Evolutionary conservation across 1,284 basidiomycete genomes (phyloP).

Genomic region (Sphagnurus paluster): DNA sequence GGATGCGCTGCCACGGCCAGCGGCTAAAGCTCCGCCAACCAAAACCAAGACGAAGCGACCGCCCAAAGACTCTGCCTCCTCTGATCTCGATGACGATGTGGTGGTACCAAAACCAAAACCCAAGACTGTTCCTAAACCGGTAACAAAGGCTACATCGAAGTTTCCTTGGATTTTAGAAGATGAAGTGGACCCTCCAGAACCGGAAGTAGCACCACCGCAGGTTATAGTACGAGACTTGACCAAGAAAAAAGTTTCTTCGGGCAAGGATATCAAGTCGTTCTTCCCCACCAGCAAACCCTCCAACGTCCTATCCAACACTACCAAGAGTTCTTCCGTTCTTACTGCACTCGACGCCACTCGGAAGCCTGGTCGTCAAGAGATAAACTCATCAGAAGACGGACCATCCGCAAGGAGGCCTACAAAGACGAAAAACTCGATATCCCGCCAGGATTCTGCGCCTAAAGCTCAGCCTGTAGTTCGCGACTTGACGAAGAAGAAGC

Average conservation of each 20-base stretch:
- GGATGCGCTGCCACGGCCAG: not conserved
- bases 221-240: conserved; percentile 17
- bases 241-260: conserved; percentile 11
- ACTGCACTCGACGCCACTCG: too few species aligned
- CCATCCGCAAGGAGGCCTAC: not conserved
- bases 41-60: too few species aligned
- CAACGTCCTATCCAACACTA: not conserved
- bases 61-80: not conserved
- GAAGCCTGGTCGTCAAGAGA: not conserved
- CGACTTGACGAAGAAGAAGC: conserved; percentile 14
- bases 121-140: conserved; percentile 1
- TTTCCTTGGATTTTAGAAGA: not conserved
- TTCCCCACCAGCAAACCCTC: conserved; percentile 14
- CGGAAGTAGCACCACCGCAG: not conserved
- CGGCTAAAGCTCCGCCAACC: too few species aligned
- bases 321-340: too few species aligned
- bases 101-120: conserved; percentile 1
- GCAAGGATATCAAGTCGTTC: conserved; percentile 11
- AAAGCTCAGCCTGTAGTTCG: conserved; percentile 1
- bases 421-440: not conserved
- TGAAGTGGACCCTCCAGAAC: not conserved
- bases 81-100: not conserved
- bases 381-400: not conserved
- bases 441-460: not conserved
- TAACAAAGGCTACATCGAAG: not conserved